Percentiles rank a stretch among this genome's conserved stretches.
Evolutionary conservation across 2,329 filamentous ascomycete genomes (phyloP).

Genomic region (Penicillium corylophilum): DNA sequence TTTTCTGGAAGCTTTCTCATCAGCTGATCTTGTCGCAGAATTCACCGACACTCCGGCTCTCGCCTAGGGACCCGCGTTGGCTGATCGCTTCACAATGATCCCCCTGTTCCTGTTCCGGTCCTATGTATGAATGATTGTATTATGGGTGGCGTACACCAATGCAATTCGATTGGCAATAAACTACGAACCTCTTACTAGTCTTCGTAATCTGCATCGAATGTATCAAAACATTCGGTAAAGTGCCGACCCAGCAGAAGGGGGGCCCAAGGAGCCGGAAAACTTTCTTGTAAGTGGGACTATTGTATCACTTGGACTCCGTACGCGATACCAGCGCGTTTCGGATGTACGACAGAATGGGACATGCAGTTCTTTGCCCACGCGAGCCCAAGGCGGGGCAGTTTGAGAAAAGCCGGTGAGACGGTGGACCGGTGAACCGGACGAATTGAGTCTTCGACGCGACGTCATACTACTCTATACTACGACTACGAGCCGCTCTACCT

Average conservation of each 20-base stretch:
- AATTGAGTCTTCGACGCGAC: constrained; percentile 5
- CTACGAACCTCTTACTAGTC: not conserved
- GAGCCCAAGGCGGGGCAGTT: constrained; percentile 15
- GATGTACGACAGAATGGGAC: constrained; percentile 18
- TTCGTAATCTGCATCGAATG: constrained; percentile 2
- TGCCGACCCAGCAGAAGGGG: constrained; percentile 24
- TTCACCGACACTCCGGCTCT: constrained; percentile 26
- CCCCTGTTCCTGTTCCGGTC: too few species aligned
- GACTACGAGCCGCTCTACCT: not conserved
- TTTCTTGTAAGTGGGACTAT: constrained; percentile 21
- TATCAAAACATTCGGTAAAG: constrained; percentile 25
- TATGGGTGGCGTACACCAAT: not conserved
- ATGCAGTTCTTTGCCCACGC: constrained; percentile 19
- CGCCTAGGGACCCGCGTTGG: constrained; percentile 17
- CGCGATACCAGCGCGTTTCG: constrained; percentile 3
- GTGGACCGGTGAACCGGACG: not conserved
- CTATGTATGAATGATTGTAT: not conserved
- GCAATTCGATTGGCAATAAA: not conserved
- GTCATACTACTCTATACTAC: constrained; percentile 18
- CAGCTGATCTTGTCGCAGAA: constrained; percentile 26
- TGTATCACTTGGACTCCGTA: constrained; percentile 15
- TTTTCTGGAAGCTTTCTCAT: constrained; percentile 20
- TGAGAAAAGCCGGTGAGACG: constrained; percentile 22
- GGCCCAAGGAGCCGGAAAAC: constrained; percentile 23
- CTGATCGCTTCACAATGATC: constrained; percentile 15